phyloP scores from a whole-genome alignment of 225 moss, liverwort and hornwort genomes.

The Anthoceros angustus region DNA sequence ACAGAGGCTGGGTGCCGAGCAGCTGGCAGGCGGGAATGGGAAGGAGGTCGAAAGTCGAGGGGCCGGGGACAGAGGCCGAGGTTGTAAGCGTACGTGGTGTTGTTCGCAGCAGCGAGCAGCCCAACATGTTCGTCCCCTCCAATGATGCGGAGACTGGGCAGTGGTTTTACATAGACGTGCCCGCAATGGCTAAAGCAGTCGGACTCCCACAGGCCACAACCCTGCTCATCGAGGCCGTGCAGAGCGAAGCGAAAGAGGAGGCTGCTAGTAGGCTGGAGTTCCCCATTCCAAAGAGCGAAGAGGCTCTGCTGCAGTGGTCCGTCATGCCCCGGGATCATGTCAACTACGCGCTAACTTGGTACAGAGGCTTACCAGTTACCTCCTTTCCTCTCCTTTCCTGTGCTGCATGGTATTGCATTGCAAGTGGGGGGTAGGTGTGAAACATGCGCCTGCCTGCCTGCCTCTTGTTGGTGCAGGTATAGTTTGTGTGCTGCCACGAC shows the following conservation, averaged over 20 bases:
- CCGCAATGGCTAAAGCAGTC: conserved; percentile 56
- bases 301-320: conserved; percentile 60
- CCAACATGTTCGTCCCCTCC: conserved; percentile 83
- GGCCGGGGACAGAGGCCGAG: too few relatives aligned
- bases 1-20: conserved; percentile 96
- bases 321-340: conserved; percentile 97
- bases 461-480: conserved; percentile 34
- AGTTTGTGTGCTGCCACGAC: conserved; percentile 84
- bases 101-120: conserved; percentile 78
- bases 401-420: too few relatives aligned
- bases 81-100: conserved; percentile 48
- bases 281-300: conserved; percentile 64
- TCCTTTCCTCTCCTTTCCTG: too few relatives aligned
- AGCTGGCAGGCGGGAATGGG: conserved; percentile 42
- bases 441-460: neutral
- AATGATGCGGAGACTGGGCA: conserved; percentile 74
- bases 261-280: conserved; percentile 25
- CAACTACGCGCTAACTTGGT: conserved; percentile 98
- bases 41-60: conserved; percentile 17
- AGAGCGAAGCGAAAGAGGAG: conserved; percentile 22
- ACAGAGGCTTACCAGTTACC: conserved; percentile 4
- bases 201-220: conserved; percentile 45
- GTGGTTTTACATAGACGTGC: conserved; percentile 87
- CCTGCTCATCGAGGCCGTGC: conserved; percentile 61
- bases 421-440: neutral